Percentiles rank a stretch among this genome's conserved stretches.
phyloP scores from a whole-genome alignment of 495 filamentous ascomycete species.

The Neurospora tetraspora region DNA sequence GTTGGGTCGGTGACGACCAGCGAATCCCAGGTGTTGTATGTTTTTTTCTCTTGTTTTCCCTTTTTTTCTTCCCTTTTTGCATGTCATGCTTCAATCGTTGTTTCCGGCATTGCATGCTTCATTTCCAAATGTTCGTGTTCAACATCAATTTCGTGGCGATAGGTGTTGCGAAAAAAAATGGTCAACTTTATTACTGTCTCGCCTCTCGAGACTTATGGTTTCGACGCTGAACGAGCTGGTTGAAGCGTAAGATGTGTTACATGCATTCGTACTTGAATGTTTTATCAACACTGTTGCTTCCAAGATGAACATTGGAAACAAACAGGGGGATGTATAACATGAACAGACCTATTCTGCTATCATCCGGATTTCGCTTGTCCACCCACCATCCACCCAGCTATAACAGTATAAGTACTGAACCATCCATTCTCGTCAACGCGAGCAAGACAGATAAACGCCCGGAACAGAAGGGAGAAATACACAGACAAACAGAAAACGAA shows the following conservation, averaged over 20 bases:
- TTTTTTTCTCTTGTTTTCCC: not conserved
- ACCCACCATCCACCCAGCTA: not conserved
- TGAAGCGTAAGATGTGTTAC: not conserved
- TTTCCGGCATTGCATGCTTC: not conserved
- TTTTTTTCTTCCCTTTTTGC: not conserved
- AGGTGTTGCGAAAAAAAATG: not conserved
- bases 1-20: constrained; percentile 39
- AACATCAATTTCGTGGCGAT: not conserved
- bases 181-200: not conserved
- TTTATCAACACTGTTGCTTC: not conserved
- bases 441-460: not conserved
- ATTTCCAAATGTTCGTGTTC: not conserved
- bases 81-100: not conserved
- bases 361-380: not conserved
- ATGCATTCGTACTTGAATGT: not conserved
- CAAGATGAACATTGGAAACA: not conserved
- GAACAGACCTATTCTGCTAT: not conserved
- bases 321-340: not conserved
- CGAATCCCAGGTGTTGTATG: constrained; percentile 20
- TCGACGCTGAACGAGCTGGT: not conserved
- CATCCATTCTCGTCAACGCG: not conserved
- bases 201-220: not conserved
- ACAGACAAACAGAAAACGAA: not conserved
- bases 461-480: not conserved
- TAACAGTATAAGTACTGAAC: not conserved